Base-by-base conservation (phyloP, 2,329 filamentous ascomycete species). In the Beauveria sp. region DNA sequence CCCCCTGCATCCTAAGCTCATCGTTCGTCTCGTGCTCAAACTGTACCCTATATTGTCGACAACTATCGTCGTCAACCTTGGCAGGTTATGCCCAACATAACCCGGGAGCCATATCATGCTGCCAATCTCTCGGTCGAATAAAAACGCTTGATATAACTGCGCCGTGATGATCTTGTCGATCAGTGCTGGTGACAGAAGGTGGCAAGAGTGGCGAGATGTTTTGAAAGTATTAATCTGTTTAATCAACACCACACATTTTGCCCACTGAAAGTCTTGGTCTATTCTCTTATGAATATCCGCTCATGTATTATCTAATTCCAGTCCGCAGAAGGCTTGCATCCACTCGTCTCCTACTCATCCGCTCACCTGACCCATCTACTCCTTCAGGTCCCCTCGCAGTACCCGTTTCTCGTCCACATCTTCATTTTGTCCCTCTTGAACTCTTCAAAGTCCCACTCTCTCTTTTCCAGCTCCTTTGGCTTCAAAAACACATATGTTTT, bases 401-500 rank as follows among this genome's bases (percentile, higher is more conserved):
- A 79, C 34, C 76, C 77, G n/a, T 60, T 60, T 8, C 81, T 73
- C 5, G 81, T 80, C 83, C 82, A 86, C 3, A 69, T 62, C 60
- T 71, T 71, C 75, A 86, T 75, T 77, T 92, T 96, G 64, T 95
- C 87, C 67, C 80, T 79, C 64, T 88, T 85, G 71, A 97, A 98
- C 65, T 89, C 85, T 53, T 87, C 86, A 75, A 92, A 95, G 72
- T 96, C 90, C 93, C 93, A 98, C 72, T 96, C 92, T 24, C 77
- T 74, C 38, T 83, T 78, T 72, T 96, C 91, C 20, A 98, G 75
- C 0, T 69, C 43, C 0, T 73, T 66, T 18, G 76, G 72, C 1
- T 77, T 65, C 50, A 78, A 77, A 73, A 82, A 92, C 5, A 92
- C 80, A 70, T 93, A 93, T 14, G 85, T 85, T 57, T 82, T 54